Evolutionary conservation across 257 asterid species (phyloP).

Genomic region (Datura wrightii): DNA sequence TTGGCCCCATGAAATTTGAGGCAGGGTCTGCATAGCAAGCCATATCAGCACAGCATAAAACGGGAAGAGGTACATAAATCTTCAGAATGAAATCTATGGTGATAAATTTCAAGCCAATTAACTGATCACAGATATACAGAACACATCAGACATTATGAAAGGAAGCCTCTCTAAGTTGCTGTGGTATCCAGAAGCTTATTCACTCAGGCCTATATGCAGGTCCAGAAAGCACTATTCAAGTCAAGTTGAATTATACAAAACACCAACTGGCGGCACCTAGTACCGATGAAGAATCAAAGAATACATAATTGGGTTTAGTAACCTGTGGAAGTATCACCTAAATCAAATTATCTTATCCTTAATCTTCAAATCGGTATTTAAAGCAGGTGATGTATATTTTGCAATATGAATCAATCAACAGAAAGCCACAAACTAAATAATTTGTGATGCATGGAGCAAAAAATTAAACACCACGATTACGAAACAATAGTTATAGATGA

Average conservation of each 20-base stretch:
- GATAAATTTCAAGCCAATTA: neutral
- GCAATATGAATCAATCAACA: neutral
- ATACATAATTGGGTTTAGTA: neutral
- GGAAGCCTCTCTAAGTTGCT: neutral
- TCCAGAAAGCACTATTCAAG: neutral
- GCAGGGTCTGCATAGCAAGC: constrained; percentile 38
- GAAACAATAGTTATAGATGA: neutral
- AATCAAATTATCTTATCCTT: neutral
- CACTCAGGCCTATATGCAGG: neutral
- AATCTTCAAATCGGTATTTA: neutral
- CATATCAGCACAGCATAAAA: constrained; percentile 8
- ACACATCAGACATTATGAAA: neutral
- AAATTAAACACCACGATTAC: neutral
- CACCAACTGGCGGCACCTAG: neutral
- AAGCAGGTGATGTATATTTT: neutral
- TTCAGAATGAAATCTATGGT: neutral
- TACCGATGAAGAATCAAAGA: neutral
- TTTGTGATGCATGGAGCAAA: neutral
- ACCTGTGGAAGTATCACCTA: neutral
- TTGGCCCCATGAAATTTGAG: constrained; percentile 43
- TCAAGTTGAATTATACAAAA: neutral
- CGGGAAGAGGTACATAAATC: neutral
- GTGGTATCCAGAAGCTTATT: neutral
- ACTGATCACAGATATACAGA: neutral
- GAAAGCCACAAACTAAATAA: neutral